Evolutionary conservation across 192 early-diverging fungal species (phyloP).

Genomic region (Umbelopsis sp.): DNA sequence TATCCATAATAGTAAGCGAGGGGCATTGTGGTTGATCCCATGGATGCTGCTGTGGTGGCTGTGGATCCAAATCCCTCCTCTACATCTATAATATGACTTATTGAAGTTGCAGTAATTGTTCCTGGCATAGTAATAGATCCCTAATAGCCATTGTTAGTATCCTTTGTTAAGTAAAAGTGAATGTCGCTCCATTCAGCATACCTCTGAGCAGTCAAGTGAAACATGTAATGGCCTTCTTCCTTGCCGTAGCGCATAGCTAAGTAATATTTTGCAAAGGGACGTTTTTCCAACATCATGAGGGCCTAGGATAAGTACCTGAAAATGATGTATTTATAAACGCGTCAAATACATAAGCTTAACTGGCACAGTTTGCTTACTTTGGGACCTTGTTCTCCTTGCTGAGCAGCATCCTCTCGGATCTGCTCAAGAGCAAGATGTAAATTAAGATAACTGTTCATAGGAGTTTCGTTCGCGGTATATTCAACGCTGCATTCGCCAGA

Average conservation of each 20-base stretch:
- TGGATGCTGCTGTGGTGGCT: conserved; percentile 63
- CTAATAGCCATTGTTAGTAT: conserved; percentile 28
- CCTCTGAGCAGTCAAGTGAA: conserved; percentile 83
- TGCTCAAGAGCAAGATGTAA: conserved; percentile 88
- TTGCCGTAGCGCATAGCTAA: conserved; percentile 86
- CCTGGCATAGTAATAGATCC: conserved; percentile 87
- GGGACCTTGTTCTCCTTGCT: conserved; percentile 46
- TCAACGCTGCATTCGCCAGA: conserved; percentile 72
- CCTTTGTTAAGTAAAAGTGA: not conserved
- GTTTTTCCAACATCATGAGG: conserved; percentile 95
- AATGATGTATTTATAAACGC: conserved; percentile 3
- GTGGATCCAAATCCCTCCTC: conserved; percentile 82
- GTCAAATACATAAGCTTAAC: not conserved
- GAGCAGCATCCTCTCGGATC: conserved; percentile 54
- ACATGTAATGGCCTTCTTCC: conserved; percentile 79
- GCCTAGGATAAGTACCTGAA: conserved; percentile 83
- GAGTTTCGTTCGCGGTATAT: conserved; percentile 94
- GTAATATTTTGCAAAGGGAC: conserved; percentile 77
- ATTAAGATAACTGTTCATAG: conserved; percentile 90
- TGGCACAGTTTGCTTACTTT: conserved; percentile 30
- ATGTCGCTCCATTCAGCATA: conserved; percentile 11
- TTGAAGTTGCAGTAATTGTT: conserved; percentile 75
- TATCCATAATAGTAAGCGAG: conserved; percentile 93
- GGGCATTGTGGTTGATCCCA: conserved; percentile 71
- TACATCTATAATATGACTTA: conserved; percentile 78